Evolutionary conservation across 805 yeast species (phyloP), one percentile per base, ranked within the genome.

Genomic region (Lachancea lanzarotensis): DNA sequence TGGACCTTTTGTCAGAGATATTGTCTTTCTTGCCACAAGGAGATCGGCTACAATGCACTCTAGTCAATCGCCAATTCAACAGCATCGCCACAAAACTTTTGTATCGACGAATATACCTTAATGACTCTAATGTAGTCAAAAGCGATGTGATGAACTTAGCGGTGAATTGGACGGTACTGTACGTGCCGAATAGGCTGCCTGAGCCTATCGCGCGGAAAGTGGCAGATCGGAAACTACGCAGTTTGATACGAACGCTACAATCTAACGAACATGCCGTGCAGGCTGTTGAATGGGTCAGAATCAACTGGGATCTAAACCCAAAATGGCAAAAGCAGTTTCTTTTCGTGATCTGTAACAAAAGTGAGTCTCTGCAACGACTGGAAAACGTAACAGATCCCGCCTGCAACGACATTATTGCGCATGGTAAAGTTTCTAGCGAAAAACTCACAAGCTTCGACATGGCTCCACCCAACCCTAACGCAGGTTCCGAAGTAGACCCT

Each of bases 291-390:
- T 69, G 72, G 63, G 61, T 70, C 2, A 52, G 74, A 43, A 57
- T 70, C 33, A 70, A 70, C 48, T 70, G 74, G 74, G 74, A 70
- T 53, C 51, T 70, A 25, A 65, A 65, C 42, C 44, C 65, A 1
- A 35, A 34, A 1, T 43, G 60, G 12, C 74, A 70, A 48, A 56
- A 45, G 36, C 42, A 45, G 15, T 56, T 70, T n/a, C 43, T 70
- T 3, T 43, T 45, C 3, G 29, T 62, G 3, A 40, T 70, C 10
- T 56, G 68, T 19, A 45, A 52, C 3, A 43, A 56, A 20, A 65
- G 67, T 2, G 46, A 51, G 25, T 59, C 68, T 17, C 48, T 70
- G 12, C 54, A 54, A 40, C 48, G 69, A 31, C 45, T 70, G 33
- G 74, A 70, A 52, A 70, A 70, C 49, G 63, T 70, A 10, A 70